Evolutionary conservation across 2,329 filamentous ascomycete genomes (phyloP).

Genomic region (Ceratocystis harringtonii): DNA sequence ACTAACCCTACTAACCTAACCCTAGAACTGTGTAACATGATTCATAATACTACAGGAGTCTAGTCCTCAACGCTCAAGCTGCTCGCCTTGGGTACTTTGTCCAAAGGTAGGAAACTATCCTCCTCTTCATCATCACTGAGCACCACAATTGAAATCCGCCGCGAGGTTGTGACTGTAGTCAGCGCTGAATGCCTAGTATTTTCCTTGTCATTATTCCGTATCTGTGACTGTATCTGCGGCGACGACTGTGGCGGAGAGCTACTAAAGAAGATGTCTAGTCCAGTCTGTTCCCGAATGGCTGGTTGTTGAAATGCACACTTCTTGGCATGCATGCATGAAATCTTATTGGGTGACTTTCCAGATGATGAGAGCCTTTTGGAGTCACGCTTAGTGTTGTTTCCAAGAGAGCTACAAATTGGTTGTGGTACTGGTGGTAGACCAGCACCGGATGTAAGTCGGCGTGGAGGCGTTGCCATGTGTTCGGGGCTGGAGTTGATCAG

Average conservation of each 20-base stretch:
- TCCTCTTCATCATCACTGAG: slow-evolving; percentile 11
- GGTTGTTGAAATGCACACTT: slow-evolving; percentile 9
- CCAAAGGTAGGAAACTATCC: neutral
- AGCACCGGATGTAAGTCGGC: neutral
- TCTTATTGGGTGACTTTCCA: neutral
- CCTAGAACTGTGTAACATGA: neutral
- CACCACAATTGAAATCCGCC: neutral
- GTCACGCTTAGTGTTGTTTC: neutral
- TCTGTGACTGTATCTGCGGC: neutral
- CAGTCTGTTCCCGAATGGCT: slow-evolving; percentile 1
- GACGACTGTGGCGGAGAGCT: slow-evolving; percentile 6
- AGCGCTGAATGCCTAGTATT: neutral
- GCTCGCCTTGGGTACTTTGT: neutral
- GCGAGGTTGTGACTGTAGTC: neutral
- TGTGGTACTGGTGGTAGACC: neutral
- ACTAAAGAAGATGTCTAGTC: slow-evolving; percentile 13
- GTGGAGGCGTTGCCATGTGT: neutral
- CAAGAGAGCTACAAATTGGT: neutral
- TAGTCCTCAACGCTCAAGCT: neutral
- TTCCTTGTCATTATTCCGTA: neutral
- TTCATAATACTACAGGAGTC: neutral
- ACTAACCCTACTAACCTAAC: neutral
- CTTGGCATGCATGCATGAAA: neutral
- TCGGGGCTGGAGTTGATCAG: slow-evolving; percentile 9
- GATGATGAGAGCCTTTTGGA: neutral